These are phyloP conservation scores for Pouteria glomerata DNA, from an alignment of 148 eudicot genomes.

Conservation along the genomic window DNA sequence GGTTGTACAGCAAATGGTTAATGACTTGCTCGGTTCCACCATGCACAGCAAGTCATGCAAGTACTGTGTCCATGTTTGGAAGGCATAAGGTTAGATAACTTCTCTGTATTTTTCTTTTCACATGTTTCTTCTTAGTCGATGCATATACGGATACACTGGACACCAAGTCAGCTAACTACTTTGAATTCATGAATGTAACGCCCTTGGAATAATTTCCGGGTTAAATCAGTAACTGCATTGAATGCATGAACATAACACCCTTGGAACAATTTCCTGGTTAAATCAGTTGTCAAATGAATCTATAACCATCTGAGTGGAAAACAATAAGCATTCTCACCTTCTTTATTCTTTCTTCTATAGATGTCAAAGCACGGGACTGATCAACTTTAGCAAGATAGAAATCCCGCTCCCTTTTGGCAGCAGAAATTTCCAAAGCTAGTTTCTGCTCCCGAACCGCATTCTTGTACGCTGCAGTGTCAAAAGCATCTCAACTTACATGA, in stretches of 20 bases:
- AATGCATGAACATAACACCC: not conserved
- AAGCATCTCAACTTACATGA: slow-evolving; percentile 12
- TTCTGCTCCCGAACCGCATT: slow-evolving; percentile 75
- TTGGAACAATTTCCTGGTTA: not conserved
- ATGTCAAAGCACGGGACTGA: slow-evolving; percentile 53
- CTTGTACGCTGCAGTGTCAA: slow-evolving; percentile 44
- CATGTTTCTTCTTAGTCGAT: not conserved
- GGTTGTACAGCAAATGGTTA: no score
- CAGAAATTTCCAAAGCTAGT: slow-evolving; percentile 68
- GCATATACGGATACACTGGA: no score
- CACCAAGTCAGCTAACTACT: no score
- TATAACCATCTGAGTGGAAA: not conserved
- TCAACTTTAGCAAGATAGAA: slow-evolving; percentile 81
- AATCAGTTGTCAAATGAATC: not conserved
- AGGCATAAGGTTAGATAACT: not conserved
- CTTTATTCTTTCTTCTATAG: slow-evolving; percentile 54
- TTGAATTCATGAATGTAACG: no score
- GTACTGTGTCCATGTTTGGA: not conserved
- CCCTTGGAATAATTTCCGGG: no score
- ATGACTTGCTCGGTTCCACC: not conserved
- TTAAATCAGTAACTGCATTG: no score
- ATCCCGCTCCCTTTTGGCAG: slow-evolving; percentile 78
- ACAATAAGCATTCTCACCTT: not conserved
- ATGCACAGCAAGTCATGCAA: not conserved
- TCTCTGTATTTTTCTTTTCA: not conserved